Evolutionary conservation across 768 basidiomycete genomes (phyloP), one percentile per base, ranked within the genome.

Genomic region (Tricholoma saponaceum): DNA sequence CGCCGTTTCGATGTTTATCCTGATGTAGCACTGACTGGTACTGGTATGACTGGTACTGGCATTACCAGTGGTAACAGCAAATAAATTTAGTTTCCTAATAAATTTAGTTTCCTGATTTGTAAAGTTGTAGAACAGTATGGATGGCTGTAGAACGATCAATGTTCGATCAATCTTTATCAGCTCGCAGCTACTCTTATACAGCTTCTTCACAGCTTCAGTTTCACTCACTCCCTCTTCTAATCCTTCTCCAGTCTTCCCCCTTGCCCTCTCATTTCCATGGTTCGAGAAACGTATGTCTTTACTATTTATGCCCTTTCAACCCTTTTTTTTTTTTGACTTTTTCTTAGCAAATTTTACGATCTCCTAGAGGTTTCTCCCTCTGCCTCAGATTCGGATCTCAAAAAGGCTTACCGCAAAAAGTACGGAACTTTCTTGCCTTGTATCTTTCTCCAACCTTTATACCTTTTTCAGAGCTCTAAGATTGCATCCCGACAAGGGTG

Each of bases 331-430:
- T 20, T 10, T 10, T 37, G 47, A 50, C 26, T 28, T 49, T n/a
- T 61, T 49, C 4, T 37, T 72, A 93, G 92, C 66, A 90, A 93
- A 84, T 92, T 82, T 71, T 93, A 98, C 76, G 94, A 97, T 74
- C 83, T 97, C 59, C 85, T 98, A 51, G 95, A 95, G 62, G 93
- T 92, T 28, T 62, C 83, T 10, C 84, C 90, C 51, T 80, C 80
- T 64, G 92, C 90, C 32, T 87, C 86, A 41, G 95, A 96, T 58
- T 67, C 79, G 49, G 94, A 95, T 54, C 83, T 96, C 67, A 96
- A 95, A 81, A 95, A 95, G 72, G 94, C 94, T 28, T 96, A 95
- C 78, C 89, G 92, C 65, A 95, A 94, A 77, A 94, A 93, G 92
- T 93, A 61, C 22, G 18, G 4, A 57, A 14, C 30, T n/a, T 25